These are phyloP conservation scores for Ascochyta viciae-villosae DNA, from an alignment of 2,329 filamentous ascomycete species.

Conservation along the genomic window DNA sequence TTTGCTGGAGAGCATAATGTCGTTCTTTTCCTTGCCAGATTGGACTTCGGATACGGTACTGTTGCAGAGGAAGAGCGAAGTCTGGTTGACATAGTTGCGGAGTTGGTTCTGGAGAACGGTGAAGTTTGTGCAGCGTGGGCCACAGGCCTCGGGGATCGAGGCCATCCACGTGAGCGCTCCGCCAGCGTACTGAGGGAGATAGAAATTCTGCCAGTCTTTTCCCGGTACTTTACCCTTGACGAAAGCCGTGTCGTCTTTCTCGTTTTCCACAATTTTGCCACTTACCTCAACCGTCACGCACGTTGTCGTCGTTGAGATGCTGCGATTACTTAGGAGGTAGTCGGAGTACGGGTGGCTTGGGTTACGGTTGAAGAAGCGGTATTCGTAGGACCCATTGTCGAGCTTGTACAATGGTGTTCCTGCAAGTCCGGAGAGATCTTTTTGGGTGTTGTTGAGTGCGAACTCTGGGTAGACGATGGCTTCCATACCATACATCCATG, in stretches of 20 bases:
- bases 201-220: slow-evolving; percentile 23
- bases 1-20: slow-evolving; percentile 26
- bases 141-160: slow-evolving; percentile 26
- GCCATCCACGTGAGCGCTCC: slow-evolving; percentile 40
- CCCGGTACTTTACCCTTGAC: slow-evolving; percentile 22
- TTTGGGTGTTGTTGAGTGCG: slow-evolving; percentile 17
- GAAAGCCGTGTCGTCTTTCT: slow-evolving; percentile 10
- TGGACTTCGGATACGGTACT: slow-evolving; percentile 27
- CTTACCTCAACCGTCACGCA: slow-evolving; percentile 30
- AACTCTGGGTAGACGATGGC: slow-evolving; percentile 34
- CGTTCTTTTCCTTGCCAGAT: slow-evolving; percentile 15
- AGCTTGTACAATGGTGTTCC: slow-evolving; percentile 39
- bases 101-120: slow-evolving; percentile 37
- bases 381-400: slow-evolving; percentile 29
- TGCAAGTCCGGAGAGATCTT: slow-evolving; percentile 28
- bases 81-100: slow-evolving; percentile 4
- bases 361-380: slow-evolving; percentile 45
- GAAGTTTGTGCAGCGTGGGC: slow-evolving; percentile 44
- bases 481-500: slow-evolving; percentile 42
- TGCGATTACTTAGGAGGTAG: slow-evolving; percentile 36
- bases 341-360: slow-evolving; percentile 37
- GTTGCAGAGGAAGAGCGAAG: slow-evolving; percentile 41
- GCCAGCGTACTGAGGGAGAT: slow-evolving; percentile 19
- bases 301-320: slow-evolving; percentile 26
- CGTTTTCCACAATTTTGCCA: slow-evolving; percentile 3